These are phyloP conservation scores for Kuraishia molischiana DNA, from an alignment of 805 yeast genomes.

Conservation along the genomic window DNA sequence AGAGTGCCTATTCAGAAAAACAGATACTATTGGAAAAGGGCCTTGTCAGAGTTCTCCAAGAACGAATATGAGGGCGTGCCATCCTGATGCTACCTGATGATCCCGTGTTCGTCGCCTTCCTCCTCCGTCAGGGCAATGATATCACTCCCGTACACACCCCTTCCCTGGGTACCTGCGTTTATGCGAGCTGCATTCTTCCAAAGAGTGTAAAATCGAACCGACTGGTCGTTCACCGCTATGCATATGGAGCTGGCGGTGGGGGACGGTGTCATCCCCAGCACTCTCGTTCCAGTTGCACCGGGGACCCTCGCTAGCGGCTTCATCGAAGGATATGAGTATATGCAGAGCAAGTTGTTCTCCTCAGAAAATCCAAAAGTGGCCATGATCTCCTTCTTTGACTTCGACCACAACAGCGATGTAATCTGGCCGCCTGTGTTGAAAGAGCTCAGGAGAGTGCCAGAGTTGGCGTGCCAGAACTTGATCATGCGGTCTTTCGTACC, in stretches of 20 bases:
- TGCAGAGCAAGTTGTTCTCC: slow-evolving; percentile 41
- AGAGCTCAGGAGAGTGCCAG: slow-evolving; percentile 62
- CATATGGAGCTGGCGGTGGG: slow-evolving; percentile 57
- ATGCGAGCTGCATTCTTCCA: slow-evolving; percentile 42
- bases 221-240: slow-evolving; percentile 70
- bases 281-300: slow-evolving; percentile 42
- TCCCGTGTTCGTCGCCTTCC: slow-evolving; percentile 18
- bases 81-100: slow-evolving; percentile 28
- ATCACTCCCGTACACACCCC: slow-evolving; percentile 44
- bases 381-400: slow-evolving; percentile 47
- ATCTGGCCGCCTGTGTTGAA: slow-evolving; percentile 60
- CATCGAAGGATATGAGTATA: slow-evolving; percentile 64
- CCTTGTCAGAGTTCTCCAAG: slow-evolving; percentile 44
- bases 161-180: slow-evolving; percentile 27
- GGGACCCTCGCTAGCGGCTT: slow-evolving; percentile 35
- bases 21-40: slow-evolving; percentile 53
- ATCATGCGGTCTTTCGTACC: slow-evolving; percentile 77
- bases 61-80: slow-evolving; percentile 85
- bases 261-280: slow-evolving; percentile 56
- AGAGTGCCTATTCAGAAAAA: slow-evolving; percentile 63
- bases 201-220: slow-evolving; percentile 62
- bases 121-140: slow-evolving; percentile 54
- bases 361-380: slow-evolving; percentile 79
- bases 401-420: slow-evolving; percentile 75
- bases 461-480: slow-evolving; percentile 75